phyloP scores from a whole-genome alignment of 192 early-diverging fungal genomes.

The Podila epigama region DNA sequence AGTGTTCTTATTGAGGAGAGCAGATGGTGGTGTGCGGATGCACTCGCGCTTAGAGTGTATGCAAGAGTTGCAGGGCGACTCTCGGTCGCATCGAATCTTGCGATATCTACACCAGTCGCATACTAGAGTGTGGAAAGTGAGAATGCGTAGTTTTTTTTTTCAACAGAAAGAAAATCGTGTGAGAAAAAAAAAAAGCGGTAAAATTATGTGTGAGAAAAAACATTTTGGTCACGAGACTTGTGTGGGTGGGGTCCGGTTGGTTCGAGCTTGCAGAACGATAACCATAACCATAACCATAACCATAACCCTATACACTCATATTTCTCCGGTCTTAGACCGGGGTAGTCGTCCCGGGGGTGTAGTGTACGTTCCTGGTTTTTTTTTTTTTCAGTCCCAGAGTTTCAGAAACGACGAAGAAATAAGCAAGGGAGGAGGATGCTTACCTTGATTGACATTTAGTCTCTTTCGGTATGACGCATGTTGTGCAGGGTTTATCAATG shows the following conservation, averaged over 20 bases:
- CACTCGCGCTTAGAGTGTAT: constrained; percentile 49
- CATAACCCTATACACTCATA: neutral
- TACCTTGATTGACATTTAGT: constrained; percentile 51
- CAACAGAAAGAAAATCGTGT: neutral
- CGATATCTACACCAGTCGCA: constrained; percentile 50
- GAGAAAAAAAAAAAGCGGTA: neutral
- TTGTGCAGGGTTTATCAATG: constrained; percentile 20
- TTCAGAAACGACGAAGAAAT: neutral
- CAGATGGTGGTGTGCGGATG: constrained; percentile 38
- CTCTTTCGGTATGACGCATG: constrained; percentile 40
- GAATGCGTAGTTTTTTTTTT: neutral
- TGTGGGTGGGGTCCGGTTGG: neutral
- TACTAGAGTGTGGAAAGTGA: constrained; percentile 5
- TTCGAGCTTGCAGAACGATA: too few relatives aligned
- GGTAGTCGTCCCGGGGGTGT: too few relatives aligned
- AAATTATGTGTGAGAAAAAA: neutral
- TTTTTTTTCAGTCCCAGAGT: too few relatives aligned
- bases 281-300: too few relatives aligned
- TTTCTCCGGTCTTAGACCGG: neutral
- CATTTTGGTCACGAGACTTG: neutral
- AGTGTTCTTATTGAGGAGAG: constrained; percentile 15
- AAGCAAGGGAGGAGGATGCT: neutral
- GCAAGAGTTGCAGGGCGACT: constrained; percentile 45
- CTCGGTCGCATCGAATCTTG: constrained; percentile 43
- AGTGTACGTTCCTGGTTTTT: neutral